Evolutionary conservation across 169 alveolate species (phyloP).

Genomic region (Eimeria mitis): DNA sequence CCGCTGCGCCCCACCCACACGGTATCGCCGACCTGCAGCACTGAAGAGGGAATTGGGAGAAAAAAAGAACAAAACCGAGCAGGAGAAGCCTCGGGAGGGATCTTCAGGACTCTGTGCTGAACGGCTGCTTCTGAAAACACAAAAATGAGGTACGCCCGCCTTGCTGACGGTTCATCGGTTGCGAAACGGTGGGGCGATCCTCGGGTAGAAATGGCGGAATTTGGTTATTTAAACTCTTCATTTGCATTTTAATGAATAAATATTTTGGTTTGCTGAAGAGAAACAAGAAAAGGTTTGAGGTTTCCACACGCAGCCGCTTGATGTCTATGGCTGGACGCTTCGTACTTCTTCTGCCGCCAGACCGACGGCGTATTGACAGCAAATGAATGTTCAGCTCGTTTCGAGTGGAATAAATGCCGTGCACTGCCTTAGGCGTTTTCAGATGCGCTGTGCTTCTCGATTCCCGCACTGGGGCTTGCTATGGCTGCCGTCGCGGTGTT

Average conservation of each 20-base stretch:
- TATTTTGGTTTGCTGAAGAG: neutral
- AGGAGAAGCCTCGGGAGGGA: slow-evolving; percentile 45
- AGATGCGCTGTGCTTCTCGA: neutral
- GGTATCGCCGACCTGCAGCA: neutral
- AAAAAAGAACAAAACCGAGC: slow-evolving; percentile 16
- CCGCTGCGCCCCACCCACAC: slow-evolving; percentile 24
- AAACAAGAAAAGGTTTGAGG: neutral
- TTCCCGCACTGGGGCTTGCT: neutral
- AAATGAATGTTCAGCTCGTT: neutral
- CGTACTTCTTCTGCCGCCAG: neutral
- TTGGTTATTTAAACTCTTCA: neutral
- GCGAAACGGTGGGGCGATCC: neutral
- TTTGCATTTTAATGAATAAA: neutral
- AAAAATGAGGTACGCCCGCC: slow-evolving; percentile 36
- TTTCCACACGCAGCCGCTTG: neutral
- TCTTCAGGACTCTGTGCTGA: slow-evolving; percentile 14
- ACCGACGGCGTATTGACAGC: neutral
- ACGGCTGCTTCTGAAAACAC: slow-evolving; percentile 7
- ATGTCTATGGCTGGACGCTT: neutral
- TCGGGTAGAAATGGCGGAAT: neutral
- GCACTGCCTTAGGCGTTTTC: neutral
- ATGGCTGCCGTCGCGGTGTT: neutral
- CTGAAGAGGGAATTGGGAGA: neutral
- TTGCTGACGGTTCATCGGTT: neutral
- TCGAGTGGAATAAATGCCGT: neutral